Evolutionary conservation across 805 yeast species (phyloP).

Genomic region (Wickerhamomyces silvicola): DNA sequence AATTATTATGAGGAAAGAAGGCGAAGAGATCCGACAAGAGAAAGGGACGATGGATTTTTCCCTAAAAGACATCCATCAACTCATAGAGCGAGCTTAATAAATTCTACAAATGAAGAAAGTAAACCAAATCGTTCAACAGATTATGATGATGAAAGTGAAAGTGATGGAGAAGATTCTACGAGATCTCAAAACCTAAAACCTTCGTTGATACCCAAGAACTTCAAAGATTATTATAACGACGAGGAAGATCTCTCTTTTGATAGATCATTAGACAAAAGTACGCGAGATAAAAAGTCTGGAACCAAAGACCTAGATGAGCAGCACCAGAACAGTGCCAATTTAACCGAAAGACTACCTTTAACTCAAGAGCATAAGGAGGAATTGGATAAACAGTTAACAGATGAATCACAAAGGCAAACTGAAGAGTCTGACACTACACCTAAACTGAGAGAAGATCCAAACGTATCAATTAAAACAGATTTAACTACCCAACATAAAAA

Average conservation of each 20-base stretch:
- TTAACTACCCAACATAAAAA: no score
- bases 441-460: not conserved
- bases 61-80: not conserved
- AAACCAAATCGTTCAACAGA: no score
- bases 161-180: no score
- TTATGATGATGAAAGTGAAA: not conserved
- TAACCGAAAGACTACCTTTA: slow-evolving; percentile 15
- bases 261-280: not conserved
- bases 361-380: slow-evolving; percentile 16
- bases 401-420: slow-evolving; percentile 8
- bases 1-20: not conserved
- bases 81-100: no score
- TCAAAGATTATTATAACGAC: slow-evolving; percentile 17
- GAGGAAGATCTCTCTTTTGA: slow-evolving; percentile 18
- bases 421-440: not conserved
- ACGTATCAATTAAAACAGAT: no score
- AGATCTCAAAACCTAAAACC: slow-evolving; percentile 10
- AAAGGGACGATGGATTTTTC: not conserved
- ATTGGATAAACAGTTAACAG: slow-evolving; percentile 4
- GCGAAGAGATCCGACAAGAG: not conserved
- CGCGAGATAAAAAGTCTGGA: not conserved
- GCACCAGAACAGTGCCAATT: slow-evolving; percentile 1
- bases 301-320: not conserved
- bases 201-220: slow-evolving; percentile 22
- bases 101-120: no score